Evolutionary conservation across 2,329 filamentous ascomycete genomes (phyloP), one percentile per base, ranked within the genome.

Genomic region (Sporothrix humicola): DNA sequence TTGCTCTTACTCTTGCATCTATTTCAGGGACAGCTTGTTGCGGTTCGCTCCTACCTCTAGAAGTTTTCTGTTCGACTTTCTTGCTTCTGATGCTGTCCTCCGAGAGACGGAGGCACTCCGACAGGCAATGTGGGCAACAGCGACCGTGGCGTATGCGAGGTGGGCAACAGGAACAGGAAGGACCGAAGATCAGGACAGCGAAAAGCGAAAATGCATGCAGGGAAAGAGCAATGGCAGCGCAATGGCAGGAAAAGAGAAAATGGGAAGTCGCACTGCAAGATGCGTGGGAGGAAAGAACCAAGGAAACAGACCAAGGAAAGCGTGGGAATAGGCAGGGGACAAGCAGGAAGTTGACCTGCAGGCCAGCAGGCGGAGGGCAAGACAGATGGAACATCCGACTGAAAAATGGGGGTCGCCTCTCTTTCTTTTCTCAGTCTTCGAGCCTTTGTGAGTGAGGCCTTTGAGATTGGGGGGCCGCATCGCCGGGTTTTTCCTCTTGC

Each of bases 381-480:
- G 42, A 48, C 31, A 54, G 31, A 58, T 26, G 42, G 61, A 23
- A 63, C 59, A 42, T 17, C 12, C 44, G 44, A 42, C 20, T 54
- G 12, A 48, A 61, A 65, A 61, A 63, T 72, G 69, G 73, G 72
- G 69, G 69, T 69, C 63, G 61, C 42, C 31, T 61, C 65, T 65
- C 56, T 58, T 37, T 37, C 31, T 37, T 37, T 37, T 5, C 31
- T 37, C 31, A 6, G 31, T 37, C 31, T 50, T 50, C 13, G 48
- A 26, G 23, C 23, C 23, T 26, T 26, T 26, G 23, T 26, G 23
- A 26, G 54, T 26, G 59, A 44, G n/a, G 54, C 37, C 48, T 73
- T 71, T 68, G 42, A 71, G 61, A 61, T 72, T 72, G 59, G 73
- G 72, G 72, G 59, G 59, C 52, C 68, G 46, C 58, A 54, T 20